Evolutionary conservation across 2,329 filamentous ascomycete genomes (phyloP).

Genomic region (Fusarium sp.): DNA sequence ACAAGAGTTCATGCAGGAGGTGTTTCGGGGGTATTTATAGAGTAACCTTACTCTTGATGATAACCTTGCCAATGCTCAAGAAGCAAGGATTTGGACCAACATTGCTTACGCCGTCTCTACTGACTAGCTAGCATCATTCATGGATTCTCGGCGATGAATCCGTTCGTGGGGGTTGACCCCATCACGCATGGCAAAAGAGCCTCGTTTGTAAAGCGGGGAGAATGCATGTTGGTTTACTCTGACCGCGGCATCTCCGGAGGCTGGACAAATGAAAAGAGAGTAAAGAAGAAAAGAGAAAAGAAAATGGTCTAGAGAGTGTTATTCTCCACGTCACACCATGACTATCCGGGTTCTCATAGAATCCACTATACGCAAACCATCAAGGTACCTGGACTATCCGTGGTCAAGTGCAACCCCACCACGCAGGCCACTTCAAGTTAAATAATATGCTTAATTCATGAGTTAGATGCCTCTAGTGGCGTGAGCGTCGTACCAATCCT

Average conservation of each 20-base stretch:
- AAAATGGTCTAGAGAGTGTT: neutral
- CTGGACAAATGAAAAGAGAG: slow-evolving; percentile 18
- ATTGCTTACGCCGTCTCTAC: neutral
- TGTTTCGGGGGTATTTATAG: slow-evolving; percentile 36
- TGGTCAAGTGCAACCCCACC: slow-evolving; percentile 1
- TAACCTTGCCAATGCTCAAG: neutral
- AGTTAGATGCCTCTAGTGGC: neutral
- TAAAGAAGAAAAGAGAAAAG: neutral
- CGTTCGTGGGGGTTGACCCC: slow-evolving; percentile 20
- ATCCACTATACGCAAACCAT: slow-evolving; percentile 35
- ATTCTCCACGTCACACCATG: slow-evolving; percentile 6
- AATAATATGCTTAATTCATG: slow-evolving; percentile 43
- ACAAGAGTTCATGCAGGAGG: slow-evolving; percentile 15
- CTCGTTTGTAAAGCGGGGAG: neutral
- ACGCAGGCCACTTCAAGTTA: slow-evolving; percentile 31
- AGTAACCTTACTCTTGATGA: neutral
- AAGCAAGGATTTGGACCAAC: neutral
- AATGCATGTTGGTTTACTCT: neutral
- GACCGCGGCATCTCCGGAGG: slow-evolving; percentile 5
- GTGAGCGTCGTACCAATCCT: slow-evolving; percentile 1
- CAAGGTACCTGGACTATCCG: slow-evolving; percentile 33
- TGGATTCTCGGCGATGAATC: slow-evolving; percentile 9
- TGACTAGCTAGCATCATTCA: neutral
- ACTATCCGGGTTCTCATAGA: slow-evolving; percentile 41
- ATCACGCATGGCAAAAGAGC: neutral